Evolutionary conservation across 1,139 yeast species (phyloP), one percentile per base, ranked within the genome.

Genomic region (Yamadazyma songkhlaensis): DNA sequence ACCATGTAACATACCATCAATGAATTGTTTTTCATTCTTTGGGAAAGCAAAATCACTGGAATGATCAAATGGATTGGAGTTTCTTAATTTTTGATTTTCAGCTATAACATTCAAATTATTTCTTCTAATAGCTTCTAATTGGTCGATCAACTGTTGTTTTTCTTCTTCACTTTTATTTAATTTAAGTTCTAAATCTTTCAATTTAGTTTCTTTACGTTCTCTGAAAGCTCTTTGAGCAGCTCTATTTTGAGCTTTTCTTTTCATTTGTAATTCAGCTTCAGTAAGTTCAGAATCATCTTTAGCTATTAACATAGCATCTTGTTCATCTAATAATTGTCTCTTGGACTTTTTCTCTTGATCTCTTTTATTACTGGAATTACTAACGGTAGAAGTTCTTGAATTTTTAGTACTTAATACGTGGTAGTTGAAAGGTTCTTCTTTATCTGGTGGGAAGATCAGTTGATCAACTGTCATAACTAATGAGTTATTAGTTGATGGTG

Each of bases 141-240:
- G 39, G 14, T 37, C 39, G 9, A 37, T 15, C 33, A 87, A 59
- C 33, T 62, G 61, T 36, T 67, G 69, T 41, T 79, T 75, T 49
- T 81, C 84, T 30, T 59, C 62, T 55, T 87, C 92, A 31, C 85
- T 76, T 44, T 73, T 69, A 26, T 66, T 61, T 44, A 87, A 62
- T 53, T 80, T 79, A 3, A 62, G 64, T 49, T 84, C 84, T 36
- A 87, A 67, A 46, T 82, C 89, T 51, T 81, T 82, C 42, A 87
- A 62, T 48, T 77, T 78, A 38, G 79, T 77, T 56, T 86, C 95
- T 55, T 86, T 85, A 36, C 96, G 77, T 57, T 86, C 94, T 46
- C 96, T 70, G 61, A 87, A 87, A 1, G 96, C 96, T 47, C 92
- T 69, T 60, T 87, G 96, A 0, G 96, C 95, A 4, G 92, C 94